Conservation (phyloP, 2,329 filamentous ascomycete species). For the Pyricularia sp. region DNA sequence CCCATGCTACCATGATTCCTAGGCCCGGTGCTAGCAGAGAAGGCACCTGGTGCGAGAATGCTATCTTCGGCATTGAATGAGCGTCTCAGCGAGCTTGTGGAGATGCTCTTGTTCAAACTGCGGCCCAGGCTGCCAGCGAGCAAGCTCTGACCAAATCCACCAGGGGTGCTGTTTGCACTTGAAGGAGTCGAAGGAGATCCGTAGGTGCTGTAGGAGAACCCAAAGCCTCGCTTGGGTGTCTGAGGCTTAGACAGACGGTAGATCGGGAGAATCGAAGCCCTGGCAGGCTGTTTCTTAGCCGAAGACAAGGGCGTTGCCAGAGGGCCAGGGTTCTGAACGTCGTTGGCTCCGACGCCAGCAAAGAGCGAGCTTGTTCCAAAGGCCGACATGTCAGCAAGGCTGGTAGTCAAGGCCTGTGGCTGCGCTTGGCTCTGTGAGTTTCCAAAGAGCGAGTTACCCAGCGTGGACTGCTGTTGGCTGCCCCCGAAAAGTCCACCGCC, state of each 20-base stretch:
- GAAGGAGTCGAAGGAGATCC: conserved; percentile 64
- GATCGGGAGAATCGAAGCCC: conserved; percentile 68
- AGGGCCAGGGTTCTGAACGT: conserved; percentile 63
- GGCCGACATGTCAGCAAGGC: conserved; percentile 70
- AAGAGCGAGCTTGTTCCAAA: conserved; percentile 87
- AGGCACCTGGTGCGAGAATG: conserved; percentile 72
- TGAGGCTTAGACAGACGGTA: conserved; percentile 74
- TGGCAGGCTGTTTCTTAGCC: conserved; percentile 53
- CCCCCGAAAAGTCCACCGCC: conserved; percentile 31
- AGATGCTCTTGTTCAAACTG: conserved; percentile 74
- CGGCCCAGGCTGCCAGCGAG: conserved; percentile 53
- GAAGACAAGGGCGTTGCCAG: conserved; percentile 79
- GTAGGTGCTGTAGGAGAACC: conserved; percentile 87
- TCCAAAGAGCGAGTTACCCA: conserved; percentile 47
- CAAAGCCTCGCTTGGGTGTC: conserved; percentile 78
- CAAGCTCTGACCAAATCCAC: conserved; percentile 49
- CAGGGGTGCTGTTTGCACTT: conserved; percentile 56
- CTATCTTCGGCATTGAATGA: conserved; percentile 75
- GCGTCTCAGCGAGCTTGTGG: conserved; percentile 71
- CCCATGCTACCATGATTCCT: conserved; percentile 54
- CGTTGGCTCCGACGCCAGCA: conserved; percentile 52
- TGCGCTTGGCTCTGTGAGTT: conserved; percentile 36
- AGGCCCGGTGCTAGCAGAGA: conserved; percentile 53
- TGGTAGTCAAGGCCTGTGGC: conserved; percentile 61
- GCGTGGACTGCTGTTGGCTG: conserved; percentile 33